Evolutionary conservation across 768 basidiomycete genomes (phyloP), one percentile per base, ranked within the genome.

Genomic region (Serendipita indica): DNA sequence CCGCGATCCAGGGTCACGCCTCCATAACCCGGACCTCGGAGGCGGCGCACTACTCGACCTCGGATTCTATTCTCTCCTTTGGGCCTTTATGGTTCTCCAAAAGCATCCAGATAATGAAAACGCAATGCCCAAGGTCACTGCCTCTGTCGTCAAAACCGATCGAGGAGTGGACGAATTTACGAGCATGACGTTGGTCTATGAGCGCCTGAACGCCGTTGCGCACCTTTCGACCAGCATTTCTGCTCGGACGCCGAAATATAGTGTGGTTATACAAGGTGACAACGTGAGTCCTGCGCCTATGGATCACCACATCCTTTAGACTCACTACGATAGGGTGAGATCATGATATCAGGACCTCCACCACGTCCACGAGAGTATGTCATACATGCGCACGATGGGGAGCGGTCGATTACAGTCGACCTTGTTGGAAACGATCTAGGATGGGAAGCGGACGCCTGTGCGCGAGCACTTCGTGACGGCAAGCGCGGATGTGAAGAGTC

Each of bases 11-110:
- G 25, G 34, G 4, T 56, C 25, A 3, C 28, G 65, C 2, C 59
- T 65, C 25, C 62, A 59, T 39, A 45, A 61, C 14, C 64, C 65
- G 13, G 56, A 58, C 22, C 62, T 64, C 20, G 65, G 64, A 3
- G 65, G 64, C 16, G 65, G 63, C 0, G 64, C 63, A 4, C 59
- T 65, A 7, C 58, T 65, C 27, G 64, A 65, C 37, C 63, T 65
- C 20, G 64, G 64, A 7, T 18, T 62, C 7, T 65, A 65, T 43
- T 58, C 63, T 18, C 37, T 65, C 35, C 30, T 59, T 18, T 65
- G 64, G 64, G 41, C 43, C 3, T 59, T 62, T 37, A 39, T 65
- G 28, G 49, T 60, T 2, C 39, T 60, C 25, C 59, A 58, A 58
- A 56, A 60, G 3, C 33, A 62, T n/a, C 62, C 63, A 14, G 25